phyloP scores from a whole-genome alignment of 202 grass and related monocot species.

The Setaria italica region DNA sequence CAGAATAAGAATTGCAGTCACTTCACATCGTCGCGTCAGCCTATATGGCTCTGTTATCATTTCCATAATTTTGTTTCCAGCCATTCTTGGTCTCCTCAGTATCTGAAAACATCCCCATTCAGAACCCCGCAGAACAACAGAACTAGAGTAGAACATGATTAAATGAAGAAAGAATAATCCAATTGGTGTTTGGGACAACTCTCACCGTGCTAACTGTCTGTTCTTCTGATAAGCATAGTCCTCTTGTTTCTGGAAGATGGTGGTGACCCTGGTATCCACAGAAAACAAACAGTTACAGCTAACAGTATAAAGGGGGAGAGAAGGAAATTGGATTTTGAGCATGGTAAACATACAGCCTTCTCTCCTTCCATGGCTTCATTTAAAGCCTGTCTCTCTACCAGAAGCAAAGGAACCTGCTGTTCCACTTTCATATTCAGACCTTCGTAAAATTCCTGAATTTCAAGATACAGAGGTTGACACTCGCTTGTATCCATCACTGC shows the following conservation, averaged over 20 bases:
- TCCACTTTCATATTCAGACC: slow-evolving; percentile 95
- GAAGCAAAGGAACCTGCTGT: slow-evolving; percentile 89
- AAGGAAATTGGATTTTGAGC: slow-evolving; percentile 26
- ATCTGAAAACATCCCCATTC: slow-evolving; percentile 56
- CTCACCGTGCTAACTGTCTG: slow-evolving; percentile 94
- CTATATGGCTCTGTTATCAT: slow-evolving; percentile 91
- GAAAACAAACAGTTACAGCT: slow-evolving; percentile 38
- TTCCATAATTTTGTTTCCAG: slow-evolving; percentile 86
- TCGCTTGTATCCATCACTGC: slow-evolving; percentile 90
- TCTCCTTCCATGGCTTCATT: slow-evolving; percentile 99
- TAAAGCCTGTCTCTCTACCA: slow-evolving; percentile 94
- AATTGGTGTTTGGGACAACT: slow-evolving; percentile 31
- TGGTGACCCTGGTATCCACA: slow-evolving; percentile 70
- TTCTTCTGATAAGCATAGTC: slow-evolving; percentile 95
- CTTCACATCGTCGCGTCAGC: slow-evolving; percentile 88
- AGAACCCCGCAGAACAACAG: slow-evolving; percentile 39
- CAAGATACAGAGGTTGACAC: slow-evolving; percentile 88
- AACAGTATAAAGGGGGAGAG: neutral
- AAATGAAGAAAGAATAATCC: slow-evolving; percentile 36
- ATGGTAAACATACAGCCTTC: slow-evolving; percentile 63
- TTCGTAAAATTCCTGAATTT: slow-evolving; percentile 98
- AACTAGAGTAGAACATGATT: slow-evolving; percentile 14
- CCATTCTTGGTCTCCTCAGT: slow-evolving; percentile 76
- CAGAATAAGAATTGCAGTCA: slow-evolving; percentile 96
- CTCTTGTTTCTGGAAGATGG: slow-evolving; percentile 98